Conservation (phyloP, 495 filamentous ascomycete genomes). For the Lepraria neglecta region DNA sequence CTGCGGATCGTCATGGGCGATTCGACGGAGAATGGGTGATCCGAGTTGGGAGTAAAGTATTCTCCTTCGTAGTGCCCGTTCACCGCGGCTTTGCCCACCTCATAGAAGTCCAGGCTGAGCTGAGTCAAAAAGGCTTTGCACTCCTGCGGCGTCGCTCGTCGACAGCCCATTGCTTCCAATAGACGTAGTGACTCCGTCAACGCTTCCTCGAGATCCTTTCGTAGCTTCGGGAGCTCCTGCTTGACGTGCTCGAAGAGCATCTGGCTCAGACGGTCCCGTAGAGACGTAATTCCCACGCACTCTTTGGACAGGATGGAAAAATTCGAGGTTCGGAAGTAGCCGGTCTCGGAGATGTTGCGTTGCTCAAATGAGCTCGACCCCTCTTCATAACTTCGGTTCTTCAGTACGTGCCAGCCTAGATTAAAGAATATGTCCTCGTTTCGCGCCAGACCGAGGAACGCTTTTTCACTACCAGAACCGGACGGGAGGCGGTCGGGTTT, state of each 20-base stretch:
- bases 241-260: constrained; percentile 39
- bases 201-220: constrained; percentile 19
- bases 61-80: constrained; percentile 30
- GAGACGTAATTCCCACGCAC: constrained; percentile 34
- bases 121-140: constrained; percentile 28
- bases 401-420: constrained; percentile 41
- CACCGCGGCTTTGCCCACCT: constrained; percentile 32
- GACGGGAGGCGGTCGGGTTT: constrained; percentile 28
- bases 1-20: constrained; percentile 22
- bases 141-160: constrained; percentile 21
- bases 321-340: constrained; percentile 19
- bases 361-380: constrained; percentile 17
- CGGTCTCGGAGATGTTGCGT: constrained; percentile 35
- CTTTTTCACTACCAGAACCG: constrained; percentile 33
- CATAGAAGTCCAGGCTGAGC: constrained; percentile 28
- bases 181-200: constrained; percentile 9
- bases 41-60: constrained; percentile 22
- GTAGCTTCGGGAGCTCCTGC: constrained; percentile 32
- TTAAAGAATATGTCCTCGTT: constrained; percentile 37
- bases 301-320: constrained; percentile 26
- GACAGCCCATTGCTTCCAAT: constrained; percentile 22
- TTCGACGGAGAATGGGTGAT: constrained; percentile 13
- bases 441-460: constrained; percentile 33
- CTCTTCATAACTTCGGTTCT: constrained; percentile 27
- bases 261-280: constrained; percentile 38